phyloP scores from a whole-genome alignment of 345 rosid genomes.

The Citrus sp. region DNA sequence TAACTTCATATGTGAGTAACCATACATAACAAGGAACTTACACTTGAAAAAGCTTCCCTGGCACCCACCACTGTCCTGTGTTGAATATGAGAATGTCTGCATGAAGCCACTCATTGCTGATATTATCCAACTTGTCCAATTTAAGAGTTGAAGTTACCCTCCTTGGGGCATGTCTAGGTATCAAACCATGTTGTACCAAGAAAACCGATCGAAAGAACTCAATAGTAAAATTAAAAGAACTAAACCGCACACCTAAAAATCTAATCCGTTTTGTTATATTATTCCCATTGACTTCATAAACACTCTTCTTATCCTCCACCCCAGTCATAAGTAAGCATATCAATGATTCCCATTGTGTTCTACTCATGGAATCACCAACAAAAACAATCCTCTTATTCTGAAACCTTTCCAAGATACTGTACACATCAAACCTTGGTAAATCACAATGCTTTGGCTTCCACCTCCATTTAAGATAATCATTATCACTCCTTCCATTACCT shows the following conservation, averaged over 20 bases:
- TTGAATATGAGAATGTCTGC: constrained; percentile 85
- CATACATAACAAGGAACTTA: constrained; percentile 36
- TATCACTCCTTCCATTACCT: constrained; percentile 63
- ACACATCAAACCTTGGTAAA: constrained; percentile 54
- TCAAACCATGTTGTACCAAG: constrained; percentile 77
- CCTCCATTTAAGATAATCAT: constrained; percentile 66
- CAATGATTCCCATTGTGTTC: constrained; percentile 91
- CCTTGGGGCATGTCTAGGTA: constrained; percentile 65
- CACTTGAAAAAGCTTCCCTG: constrained; percentile 89
- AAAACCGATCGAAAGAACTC: constrained; percentile 91
- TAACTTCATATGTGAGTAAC: not conserved
- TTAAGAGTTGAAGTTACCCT: constrained; percentile 70
- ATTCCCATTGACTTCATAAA: constrained; percentile 77
- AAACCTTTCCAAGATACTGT: constrained; percentile 45
- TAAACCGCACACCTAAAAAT: constrained; percentile 73
- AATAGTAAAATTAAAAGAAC: constrained; percentile 65
- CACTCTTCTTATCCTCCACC: constrained; percentile 71
- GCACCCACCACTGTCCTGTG: constrained; percentile 97
- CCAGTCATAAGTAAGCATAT: constrained; percentile 87
- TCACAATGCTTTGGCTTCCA: constrained; percentile 76
- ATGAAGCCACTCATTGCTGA: constrained; percentile 64
- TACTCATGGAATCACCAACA: constrained; percentile 89
- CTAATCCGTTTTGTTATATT: constrained; percentile 75
- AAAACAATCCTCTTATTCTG: constrained; percentile 73
- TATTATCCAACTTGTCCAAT: constrained; percentile 72